These are phyloP conservation scores for Eudorina sp. DNA, from an alignment of 139 green algal genomes.

Conservation along the genomic window DNA sequence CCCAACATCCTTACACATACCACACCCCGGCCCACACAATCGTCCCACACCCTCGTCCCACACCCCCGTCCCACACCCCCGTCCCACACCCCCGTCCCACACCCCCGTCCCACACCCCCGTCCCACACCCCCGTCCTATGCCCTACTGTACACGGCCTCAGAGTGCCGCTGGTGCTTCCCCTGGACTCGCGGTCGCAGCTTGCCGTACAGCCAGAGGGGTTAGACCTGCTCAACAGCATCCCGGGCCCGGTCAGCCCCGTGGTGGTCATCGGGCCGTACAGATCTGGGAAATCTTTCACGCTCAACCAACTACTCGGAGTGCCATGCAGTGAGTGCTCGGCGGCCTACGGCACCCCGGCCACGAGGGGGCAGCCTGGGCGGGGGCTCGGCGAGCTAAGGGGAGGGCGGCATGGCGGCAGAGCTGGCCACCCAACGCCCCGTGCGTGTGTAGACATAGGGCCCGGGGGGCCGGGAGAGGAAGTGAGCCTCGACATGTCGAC, in stretches of 20 bases:
- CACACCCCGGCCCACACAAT: too few species aligned
- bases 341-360: not conserved
- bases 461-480: too few species aligned
- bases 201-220: conserved; percentile 68
- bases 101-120: not conserved
- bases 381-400: not conserved
- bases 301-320: conserved; percentile 94
- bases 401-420: not conserved
- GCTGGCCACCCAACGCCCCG: too few species aligned
- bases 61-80: not conserved
- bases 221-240: conserved; percentile 75
- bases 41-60: not conserved
- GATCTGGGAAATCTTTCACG: conserved; percentile 91
- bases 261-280: conserved; percentile 94
- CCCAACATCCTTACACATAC: too few species aligned
- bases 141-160: too few species aligned
- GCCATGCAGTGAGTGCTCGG: conserved; percentile 75
- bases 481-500: too few species aligned
- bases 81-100: not conserved
- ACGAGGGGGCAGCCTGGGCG: not conserved
- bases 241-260: conserved; percentile 74
- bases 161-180: conserved; percentile 76
- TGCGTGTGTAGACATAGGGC: too few species aligned
- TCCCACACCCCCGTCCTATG: conserved; percentile 1
- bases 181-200: conserved; percentile 80